Base-by-base conservation (phyloP, 1,139 yeast species). In the Kurtzmaniella quercitrusa region DNA sequence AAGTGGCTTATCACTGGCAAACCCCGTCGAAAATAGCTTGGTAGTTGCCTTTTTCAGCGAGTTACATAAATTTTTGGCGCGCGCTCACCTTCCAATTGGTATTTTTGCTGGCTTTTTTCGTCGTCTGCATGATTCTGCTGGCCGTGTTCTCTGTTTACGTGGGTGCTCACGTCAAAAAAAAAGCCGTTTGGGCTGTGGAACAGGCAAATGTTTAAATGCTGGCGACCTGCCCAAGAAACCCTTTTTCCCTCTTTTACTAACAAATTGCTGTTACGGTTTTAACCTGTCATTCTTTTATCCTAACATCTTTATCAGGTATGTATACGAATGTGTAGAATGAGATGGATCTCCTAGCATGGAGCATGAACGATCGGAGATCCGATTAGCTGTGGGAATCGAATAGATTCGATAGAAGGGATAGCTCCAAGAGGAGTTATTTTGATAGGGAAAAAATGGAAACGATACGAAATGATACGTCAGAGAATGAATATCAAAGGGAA, bases 201-300 rank as follows among this genome's bases (percentile, higher is more conserved):
- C 18, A 15, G 36, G 10, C 18, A 3, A 9, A 4, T 16, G 36
- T 31, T 31, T 31, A 31, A 31, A 31, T 31, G 17, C 18, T 9
- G 18, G 11, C 14, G 36, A 31, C 9, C 18, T 18, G 18, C 16
- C 16, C 18, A 14, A 12, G 18, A 31, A 29, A 16, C 18, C 14
- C 14, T 31, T 31, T 14, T 23, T 21, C 18, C 16, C 9, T 21
- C 31, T 37, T 37, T 37, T n/a, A 36, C 27, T 19, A 36, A 36
- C 25, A 18, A 19, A 36, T 19, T 36, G 45, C 45, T 43, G 42
- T 40, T 38, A 42, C 43, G 45, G 42, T 43, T 40, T 19, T 34
- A 17, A 43, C 45, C 45, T 43, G 45, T 43, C 45, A 37, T 40
- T 43, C 45, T 14, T 43, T 42, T 43, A 40, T 31, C 16, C 18